phyloP scores from a whole-genome alignment of 345 rosid species.

The Ricinus communis region DNA sequence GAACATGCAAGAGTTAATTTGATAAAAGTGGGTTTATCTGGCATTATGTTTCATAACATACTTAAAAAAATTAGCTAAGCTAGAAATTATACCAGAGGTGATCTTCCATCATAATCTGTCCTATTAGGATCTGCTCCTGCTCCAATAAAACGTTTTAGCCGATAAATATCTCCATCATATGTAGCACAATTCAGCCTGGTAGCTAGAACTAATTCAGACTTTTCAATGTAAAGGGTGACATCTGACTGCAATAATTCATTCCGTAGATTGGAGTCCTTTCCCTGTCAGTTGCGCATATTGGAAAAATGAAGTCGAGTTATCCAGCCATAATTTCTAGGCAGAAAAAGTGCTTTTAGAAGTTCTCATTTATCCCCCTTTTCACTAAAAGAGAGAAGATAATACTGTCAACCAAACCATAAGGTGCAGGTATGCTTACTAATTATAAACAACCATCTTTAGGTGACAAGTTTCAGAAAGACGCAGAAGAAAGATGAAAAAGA shows the following conservation, averaged over 20 bases:
- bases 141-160: slow-evolving; percentile 54
- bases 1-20: no score
- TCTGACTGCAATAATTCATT: slow-evolving; percentile 63
- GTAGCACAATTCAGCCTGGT: slow-evolving; percentile 65
- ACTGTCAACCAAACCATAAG: background rate
- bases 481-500: background rate
- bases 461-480: background rate
- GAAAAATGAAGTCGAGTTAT: background rate
- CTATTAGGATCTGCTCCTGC: slow-evolving; percentile 69
- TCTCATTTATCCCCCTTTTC: background rate
- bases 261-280: slow-evolving; percentile 51
- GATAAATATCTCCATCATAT: slow-evolving; percentile 64
- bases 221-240: slow-evolving; percentile 58
- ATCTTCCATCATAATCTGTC: slow-evolving; percentile 77
- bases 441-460: background rate
- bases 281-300: slow-evolving; percentile 41
- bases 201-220: slow-evolving; percentile 69
- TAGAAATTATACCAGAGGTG: slow-evolving; percentile 66
- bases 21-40: no score
- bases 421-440: background rate
- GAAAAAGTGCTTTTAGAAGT: background rate
- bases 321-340: slow-evolving; percentile 8
- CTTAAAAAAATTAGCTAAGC: background rate
- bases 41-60: no score
- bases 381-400: background rate